These are phyloP conservation scores for Nepenthes gracilis DNA, from an alignment of 148 eudicot genomes.

Conservation along the genomic window DNA sequence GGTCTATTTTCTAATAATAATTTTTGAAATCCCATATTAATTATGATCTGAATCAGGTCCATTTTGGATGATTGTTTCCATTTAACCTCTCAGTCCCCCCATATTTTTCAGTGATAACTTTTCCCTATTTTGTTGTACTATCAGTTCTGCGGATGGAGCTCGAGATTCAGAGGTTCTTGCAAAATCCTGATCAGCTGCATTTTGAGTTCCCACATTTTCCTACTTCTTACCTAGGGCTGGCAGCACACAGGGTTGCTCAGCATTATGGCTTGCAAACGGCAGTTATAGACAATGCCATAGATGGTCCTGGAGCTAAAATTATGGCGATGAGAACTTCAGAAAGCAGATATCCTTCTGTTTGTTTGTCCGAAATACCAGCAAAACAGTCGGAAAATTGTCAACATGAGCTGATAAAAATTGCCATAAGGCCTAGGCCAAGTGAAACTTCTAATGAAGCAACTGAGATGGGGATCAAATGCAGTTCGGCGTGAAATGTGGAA, in stretches of 20 bases:
- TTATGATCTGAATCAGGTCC: no score
- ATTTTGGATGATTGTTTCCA: no score
- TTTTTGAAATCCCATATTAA: no score
- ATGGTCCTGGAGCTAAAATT: constrained; percentile 60
- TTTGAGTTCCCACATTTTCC: constrained; percentile 93
- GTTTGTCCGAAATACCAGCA: constrained; percentile 70
- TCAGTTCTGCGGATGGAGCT: constrained; percentile 94
- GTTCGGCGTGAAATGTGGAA: constrained; percentile 53
- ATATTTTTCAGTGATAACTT: neutral
- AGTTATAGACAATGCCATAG: constrained; percentile 54
- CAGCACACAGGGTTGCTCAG: constrained; percentile 97
- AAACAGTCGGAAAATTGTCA: constrained; percentile 52
- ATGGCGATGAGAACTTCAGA: constrained; percentile 59
- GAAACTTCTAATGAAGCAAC: constrained; percentile 33
- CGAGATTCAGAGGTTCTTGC: constrained; percentile 75
- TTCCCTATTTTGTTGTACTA: constrained; percentile 2
- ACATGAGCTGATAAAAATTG: constrained; percentile 50
- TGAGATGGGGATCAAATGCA: constrained; percentile 37
- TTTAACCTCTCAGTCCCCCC: no score
- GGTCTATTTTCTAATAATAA: no score
- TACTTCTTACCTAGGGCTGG: constrained; percentile 89
- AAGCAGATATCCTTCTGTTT: constrained; percentile 50
- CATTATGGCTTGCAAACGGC: constrained; percentile 76
- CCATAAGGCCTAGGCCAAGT: constrained; percentile 52
- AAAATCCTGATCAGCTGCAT: constrained; percentile 50